Base-by-base conservation (phyloP, 202 grass and related monocot genomes). In the Cymbopogon flexuosus region DNA sequence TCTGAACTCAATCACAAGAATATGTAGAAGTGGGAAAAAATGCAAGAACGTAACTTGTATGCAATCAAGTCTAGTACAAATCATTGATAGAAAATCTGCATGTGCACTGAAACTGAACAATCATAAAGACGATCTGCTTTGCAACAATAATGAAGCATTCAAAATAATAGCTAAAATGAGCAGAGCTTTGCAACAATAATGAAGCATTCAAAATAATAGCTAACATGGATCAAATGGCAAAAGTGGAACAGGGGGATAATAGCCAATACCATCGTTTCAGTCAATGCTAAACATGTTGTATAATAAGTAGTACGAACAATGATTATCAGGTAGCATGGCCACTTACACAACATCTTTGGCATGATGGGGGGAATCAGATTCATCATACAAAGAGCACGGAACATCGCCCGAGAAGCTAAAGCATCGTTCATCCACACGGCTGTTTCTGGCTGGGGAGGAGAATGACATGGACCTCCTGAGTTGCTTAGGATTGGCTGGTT, bases 291-390 rank as follows among this genome's bases (percentile, higher is more conserved):
- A 62, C 5, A 67, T 60, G 8, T 49, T 78, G 45, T 22, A 8
- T 45, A 56, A 46, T 15, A 56, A 5, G 42, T 1, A 56, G 24
- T 36, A 12, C 0, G 8, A 15, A 40, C 13, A 67, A 27, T 27
- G 27, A 27, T 27, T 2, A 77, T 58, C 57, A 1, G 31, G 31
- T 6, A 75, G 54, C 19, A 21, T 8, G 54, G 49, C 1, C 31
- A 86, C 95, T 94, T 89, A 94, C 95, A 86, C 65, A 43, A 12
- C 84, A 68, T 87, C 70, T 80, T 58, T 63, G 4, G 70, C 18
- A 10, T 86, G 72, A 43, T 51, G 77, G 24, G 64, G 68, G 5
- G 12, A 65, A 76, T 88, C 89, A 31, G 61, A 51, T 70, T 65
- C 84, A 76, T 75, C 68, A 4, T 47, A 83, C 56, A 89, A 49